Conservation (phyloP, 202 grass and related monocot species). For the Musa balbisiana region DNA sequence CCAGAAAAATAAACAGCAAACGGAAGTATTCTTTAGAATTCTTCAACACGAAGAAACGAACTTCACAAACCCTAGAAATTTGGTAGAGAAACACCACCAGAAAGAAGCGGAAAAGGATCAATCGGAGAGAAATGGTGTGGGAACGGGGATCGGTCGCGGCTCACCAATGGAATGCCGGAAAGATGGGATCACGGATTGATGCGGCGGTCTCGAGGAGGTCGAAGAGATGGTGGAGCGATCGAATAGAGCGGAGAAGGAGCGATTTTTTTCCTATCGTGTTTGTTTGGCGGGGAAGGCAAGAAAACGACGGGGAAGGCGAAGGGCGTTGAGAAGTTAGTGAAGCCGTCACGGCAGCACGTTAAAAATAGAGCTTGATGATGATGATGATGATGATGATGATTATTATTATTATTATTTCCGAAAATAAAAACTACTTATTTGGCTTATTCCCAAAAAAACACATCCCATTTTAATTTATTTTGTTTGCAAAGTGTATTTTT, state of each 20-base stretch:
- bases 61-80: neutral
- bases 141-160: neutral
- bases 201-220: neutral
- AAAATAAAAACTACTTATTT: too few species aligned
- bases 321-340: neutral
- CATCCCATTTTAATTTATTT: too few species aligned
- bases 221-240: neutral
- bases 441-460: too few species aligned
- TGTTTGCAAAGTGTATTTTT: too few species aligned
- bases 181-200: too few species aligned
- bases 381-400: too few species aligned
- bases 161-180: neutral
- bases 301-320: neutral
- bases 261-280: neutral
- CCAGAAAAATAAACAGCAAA: neutral
- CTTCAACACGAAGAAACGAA: neutral
- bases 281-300: conserved; percentile 1
- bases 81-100: neutral
- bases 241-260: neutral
- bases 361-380: too few species aligned
- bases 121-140: too few species aligned
- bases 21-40: neutral
- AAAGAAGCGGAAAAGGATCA: too few species aligned
- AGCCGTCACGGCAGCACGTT: neutral
- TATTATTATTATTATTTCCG: too few species aligned